These are phyloP conservation scores for Neurospora sp. DNA, from an alignment of 495 filamentous ascomycete genomes.

Conservation along the genomic window DNA sequence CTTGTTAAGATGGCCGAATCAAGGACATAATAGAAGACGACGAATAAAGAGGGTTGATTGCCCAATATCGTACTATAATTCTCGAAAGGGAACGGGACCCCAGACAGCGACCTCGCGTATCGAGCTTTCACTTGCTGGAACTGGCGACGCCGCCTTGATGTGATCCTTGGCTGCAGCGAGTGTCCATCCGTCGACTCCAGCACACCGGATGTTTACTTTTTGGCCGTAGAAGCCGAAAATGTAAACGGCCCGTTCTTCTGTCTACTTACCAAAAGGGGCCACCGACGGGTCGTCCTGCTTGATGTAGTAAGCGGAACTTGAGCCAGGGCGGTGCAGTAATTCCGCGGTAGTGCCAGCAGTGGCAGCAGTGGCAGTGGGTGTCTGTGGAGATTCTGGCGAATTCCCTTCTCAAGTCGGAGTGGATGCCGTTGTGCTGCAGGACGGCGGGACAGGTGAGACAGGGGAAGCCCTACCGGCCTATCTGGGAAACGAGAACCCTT, in stretches of 20 bases:
- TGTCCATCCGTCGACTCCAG: background rate
- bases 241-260: background rate
- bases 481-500: background rate
- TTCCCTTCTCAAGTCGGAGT: background rate
- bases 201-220: conserved; percentile 4
- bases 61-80: background rate
- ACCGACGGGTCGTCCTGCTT: background rate
- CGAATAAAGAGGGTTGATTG: background rate
- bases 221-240: conserved; percentile 3
- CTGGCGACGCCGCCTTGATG: background rate
- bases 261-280: background rate
- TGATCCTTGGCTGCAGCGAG: background rate
- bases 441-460: background rate
- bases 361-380: background rate
- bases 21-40: background rate
- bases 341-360: background rate
- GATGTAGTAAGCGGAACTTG: background rate
- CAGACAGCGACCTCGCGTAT: background rate
- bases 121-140: background rate
- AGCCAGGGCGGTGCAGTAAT: background rate
- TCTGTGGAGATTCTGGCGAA: background rate
- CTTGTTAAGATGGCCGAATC: background rate
- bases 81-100: background rate
- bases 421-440: background rate
- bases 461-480: background rate